phyloP scores from a whole-genome alignment of 1,284 basidiomycete species.

The Apiotrichum gracile region DNA sequence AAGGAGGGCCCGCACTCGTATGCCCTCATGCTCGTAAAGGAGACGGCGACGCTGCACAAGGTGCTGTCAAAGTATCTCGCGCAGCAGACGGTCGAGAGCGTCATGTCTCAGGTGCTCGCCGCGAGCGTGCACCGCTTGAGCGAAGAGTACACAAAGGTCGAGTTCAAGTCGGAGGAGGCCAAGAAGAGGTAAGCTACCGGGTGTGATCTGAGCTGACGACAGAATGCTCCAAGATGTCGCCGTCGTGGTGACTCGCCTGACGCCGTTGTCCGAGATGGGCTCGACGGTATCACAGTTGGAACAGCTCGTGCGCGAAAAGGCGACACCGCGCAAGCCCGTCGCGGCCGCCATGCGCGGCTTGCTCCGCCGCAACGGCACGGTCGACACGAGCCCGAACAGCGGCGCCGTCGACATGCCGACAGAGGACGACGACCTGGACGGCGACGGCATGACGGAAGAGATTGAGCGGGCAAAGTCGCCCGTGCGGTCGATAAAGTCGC shows the following conservation, averaged over 20 bases:
- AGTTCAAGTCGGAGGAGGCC: conserved; percentile 70
- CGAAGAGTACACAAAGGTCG: conserved; percentile 74
- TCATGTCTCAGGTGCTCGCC: conserved; percentile 86
- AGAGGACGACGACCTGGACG: conserved; percentile 1
- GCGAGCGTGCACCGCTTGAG: conserved; percentile 82
- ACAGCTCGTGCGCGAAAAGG: conserved; percentile 71
- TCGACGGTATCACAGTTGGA: conserved; percentile 63
- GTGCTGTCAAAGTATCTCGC: conserved; percentile 88
- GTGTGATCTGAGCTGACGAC: conserved; percentile 17
- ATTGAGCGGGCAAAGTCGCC: not conserved
- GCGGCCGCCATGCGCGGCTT: conserved; percentile 35
- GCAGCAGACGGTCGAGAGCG: conserved; percentile 69
- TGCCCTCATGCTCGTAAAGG: conserved; percentile 86
- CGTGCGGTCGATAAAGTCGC: not conserved
- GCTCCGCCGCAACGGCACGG: conserved; percentile 25
- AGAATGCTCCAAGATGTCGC: conserved; percentile 73
- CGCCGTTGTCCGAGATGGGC: conserved; percentile 57
- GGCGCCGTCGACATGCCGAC: not conserved
- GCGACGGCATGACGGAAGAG: not conserved
- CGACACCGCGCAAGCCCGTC: conserved; percentile 37
- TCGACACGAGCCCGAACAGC: too few relatives aligned
- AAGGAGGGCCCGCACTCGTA: conserved; percentile 57
- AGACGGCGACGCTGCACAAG: conserved; percentile 93
- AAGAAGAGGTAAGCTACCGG: conserved; percentile 61
- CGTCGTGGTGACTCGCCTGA: conserved; percentile 66